Base-by-base conservation (phyloP, 2,329 filamentous ascomycete species). In the Aplosporella prunicola region DNA sequence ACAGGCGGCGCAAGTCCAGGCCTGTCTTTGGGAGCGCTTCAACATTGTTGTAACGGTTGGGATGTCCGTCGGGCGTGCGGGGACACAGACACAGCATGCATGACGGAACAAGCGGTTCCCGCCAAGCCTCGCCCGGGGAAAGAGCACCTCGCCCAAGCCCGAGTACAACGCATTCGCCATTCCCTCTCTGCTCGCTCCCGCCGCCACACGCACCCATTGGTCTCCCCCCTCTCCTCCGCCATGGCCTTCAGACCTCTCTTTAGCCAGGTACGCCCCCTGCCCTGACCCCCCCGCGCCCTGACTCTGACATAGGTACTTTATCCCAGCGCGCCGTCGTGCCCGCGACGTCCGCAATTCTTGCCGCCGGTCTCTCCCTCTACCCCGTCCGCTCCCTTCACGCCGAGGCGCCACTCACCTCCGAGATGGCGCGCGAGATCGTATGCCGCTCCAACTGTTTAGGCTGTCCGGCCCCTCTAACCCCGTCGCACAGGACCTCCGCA, bases 1-100 rank as follows among this genome's bases (percentile, higher is more conserved):
- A 58, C 78, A 82, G 59, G 59, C 64, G 38, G 73, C 66, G 62
- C 77, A 82, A 47, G 78, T 69, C 78, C 78, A 80, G 44, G 71
- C 62, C 57, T 63, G 66, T 41, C 48, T 47, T 38, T 43, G 43
- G n/a, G 63, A 43, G 36, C 58, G 53, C 47, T 61, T 62, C 43
- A 67, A 51, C 64, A 68, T 67, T 23, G 20, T 26, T 6, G 27
- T 16, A 16, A 13, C 8, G 9, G 27, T n/a, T 30, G 15, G 8
- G 9, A 30, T 30, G 27, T 30, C 8, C 13, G 14, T 30, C n/a
- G n/a, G n/a, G n/a, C n/a, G n/a, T n/a, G n/a, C n/a, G n/a, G n/a
- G n/a, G n/a, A n/a, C n/a, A n/a, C n/a, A n/a, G n/a, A n/a, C n/a
- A n/a, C n/a, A n/a, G n/a, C n/a, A n/a, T n/a, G n/a, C n/a, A n/a